Evolutionary conservation across 305 asterid genomes (phyloP), one percentile per base, ranked within the genome.

Genomic region (Salvia sclarea): DNA sequence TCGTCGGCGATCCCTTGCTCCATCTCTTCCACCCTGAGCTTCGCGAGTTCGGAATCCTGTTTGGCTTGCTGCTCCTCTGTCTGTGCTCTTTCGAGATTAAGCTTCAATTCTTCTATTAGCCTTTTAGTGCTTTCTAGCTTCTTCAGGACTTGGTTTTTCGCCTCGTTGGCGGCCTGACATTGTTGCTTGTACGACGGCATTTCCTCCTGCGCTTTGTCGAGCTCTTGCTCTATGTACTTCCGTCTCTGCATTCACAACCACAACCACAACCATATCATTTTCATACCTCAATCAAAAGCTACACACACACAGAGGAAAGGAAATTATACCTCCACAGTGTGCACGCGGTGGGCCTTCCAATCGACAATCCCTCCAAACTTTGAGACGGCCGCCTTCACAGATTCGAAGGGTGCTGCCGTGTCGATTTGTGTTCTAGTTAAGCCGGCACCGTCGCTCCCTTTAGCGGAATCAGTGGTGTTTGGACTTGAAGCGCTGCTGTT

Each of bases 311-410:
- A n/a, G 40, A 6, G 40, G 8, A 1, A 0, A 9, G 14, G 25
- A 11, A 21, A 0, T 50, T 57, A 44, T 89, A 94, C 99, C 98
- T 95, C 98, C 13, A 89, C 85, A 21, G 97, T 89, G 59, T 89
- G 97, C 44, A 78, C 88, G 7, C 93, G 89, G 72, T 95, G 98
- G 47, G 98, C 99, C 77, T 95, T 95, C 99, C 99, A 95, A 69
- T 95, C 99, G 30, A 95, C 98, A 30, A 95, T 89, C 13, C 99
- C 99, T 9, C 99, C 99, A 43, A 95, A 95, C 80, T 86, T 95
- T 1, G 99, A 95, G 38, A 95, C 97, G 40, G 97, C 98, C 0
- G 96, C 92, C 83, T 95, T 95, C 40, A 95, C 99, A 10, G 99
- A 95, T 68, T 91, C 92, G 33, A 91, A 59, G 6, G 99, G 99